Conservation (phyloP, 305 asterid genomes). For the Plantago rigida region DNA sequence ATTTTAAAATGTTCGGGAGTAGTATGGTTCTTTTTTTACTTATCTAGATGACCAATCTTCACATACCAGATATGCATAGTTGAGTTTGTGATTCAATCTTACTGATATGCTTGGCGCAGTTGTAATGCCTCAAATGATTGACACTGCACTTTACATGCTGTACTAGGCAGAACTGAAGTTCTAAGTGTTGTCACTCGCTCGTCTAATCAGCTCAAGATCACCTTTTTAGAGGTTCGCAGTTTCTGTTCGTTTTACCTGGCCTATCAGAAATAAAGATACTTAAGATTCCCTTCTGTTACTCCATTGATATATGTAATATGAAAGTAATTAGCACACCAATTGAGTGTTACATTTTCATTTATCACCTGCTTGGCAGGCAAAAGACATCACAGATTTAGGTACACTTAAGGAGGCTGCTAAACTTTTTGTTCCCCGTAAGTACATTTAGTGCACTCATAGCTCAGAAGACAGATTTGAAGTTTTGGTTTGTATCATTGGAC, state of each 20-base stretch:
- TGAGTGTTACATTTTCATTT: conserved; percentile 20
- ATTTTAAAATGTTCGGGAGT: no score
- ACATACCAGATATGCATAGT: neutral
- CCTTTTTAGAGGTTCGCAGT: conserved; percentile 83
- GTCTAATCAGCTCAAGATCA: conserved; percentile 79
- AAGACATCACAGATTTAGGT: conserved; percentile 81
- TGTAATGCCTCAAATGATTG: conserved; percentile 9
- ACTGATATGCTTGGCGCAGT: neutral
- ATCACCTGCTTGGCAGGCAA: conserved; percentile 50
- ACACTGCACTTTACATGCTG: conserved; percentile 25
- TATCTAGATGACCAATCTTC: neutral
- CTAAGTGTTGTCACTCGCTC: conserved; percentile 75
- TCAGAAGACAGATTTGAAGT: conserved; percentile 14
- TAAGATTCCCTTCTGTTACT: neutral
- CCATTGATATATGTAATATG: no score
- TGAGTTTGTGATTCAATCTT: neutral
- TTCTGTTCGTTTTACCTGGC: conserved; percentile 22
- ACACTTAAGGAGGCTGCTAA: conserved; percentile 78
- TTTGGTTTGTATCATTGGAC: conserved; percentile 7
- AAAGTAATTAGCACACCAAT: neutral
- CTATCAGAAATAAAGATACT: no score
- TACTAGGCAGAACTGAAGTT: conserved; percentile 74
- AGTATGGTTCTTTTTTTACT: neutral
- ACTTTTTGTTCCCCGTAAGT: conserved; percentile 81
- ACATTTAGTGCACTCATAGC: conserved; percentile 20